Base-by-base conservation (phyloP, 306 rosid species). In the Alnus rubra region DNA sequence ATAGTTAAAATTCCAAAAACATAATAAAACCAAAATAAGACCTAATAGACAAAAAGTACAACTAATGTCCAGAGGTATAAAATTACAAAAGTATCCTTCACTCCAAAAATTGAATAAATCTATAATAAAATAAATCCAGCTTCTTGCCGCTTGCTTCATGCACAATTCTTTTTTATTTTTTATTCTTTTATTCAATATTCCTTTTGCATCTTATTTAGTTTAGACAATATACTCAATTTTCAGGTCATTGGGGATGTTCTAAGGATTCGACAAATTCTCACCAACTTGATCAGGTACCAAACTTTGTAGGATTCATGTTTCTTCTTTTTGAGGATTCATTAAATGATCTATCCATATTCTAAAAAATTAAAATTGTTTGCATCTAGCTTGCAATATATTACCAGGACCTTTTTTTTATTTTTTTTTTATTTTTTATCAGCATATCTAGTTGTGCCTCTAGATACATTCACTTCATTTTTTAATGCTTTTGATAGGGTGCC, bases 221-320 rank as follows among this genome's bases (percentile, higher is more conserved):
- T 9, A 2, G 54, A 37, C 2, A 33, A 53, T 58, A 47, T 75
- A 74, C 69, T 33, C 47, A 77, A 78, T 75, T 88, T n/a, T 71
- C 88, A 94, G 98, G 92, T 92, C 54, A 80, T 86, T 74, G 98
- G 98, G 44, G 98, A 92, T 80, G 98, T 94, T 81, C 87, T 94
- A 79, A 89, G 98, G 86, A 88, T 94, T 82, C 88, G 98, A 74
- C 98, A 94, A 86, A 92, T 89, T 44, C 97, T 94, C 69, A 94
- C 98, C 42, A 94, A 94, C 86, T 89, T 94, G 82, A 81, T 88
- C 86, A 89, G 97, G 98, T 94, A 92, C 75, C 56, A 1, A 30
- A 67, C 62, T 45, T 78, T 11, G 8, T 44, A 52, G 37, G 54
- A 45, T 47, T 80, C 9, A 23, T 28, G 50, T 58, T 53, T 44